Base-by-base conservation (phyloP, 1,284 basidiomycete genomes). In the Cerioporus squamosus region DNA sequence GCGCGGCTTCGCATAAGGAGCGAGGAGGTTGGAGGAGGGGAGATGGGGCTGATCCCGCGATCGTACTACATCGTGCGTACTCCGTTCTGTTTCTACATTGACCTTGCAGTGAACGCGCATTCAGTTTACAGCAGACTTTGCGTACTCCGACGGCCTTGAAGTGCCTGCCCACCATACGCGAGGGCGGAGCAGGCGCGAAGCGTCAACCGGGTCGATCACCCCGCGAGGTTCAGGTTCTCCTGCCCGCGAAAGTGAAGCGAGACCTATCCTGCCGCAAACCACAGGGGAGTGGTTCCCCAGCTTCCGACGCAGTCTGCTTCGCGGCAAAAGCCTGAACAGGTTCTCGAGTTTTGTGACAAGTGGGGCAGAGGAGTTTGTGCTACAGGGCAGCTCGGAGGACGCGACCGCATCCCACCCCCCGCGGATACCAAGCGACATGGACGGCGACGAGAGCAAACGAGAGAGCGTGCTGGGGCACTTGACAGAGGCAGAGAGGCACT, bases 311-410 rank as follows among this genome's bases (percentile, higher is more conserved):
- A 88, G 84, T 61, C 77, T 93, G 0, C 81, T 94, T 1, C 86
- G 91, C 23, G 89, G 90, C 5, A 90, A 87, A 73, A 85, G 83
- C 49, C 74, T 94, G 55, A 93, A 94, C 70, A 81, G 92, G 18
- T 94, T 94, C 75, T 91, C 90, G 0, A 87, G 81, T 61, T 94
- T 94, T 69, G 93, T 94, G 20, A 91, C 89, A 1, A 91, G 87
- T 60, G 92, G 93, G 40, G 92, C 91, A 7, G 93, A 94, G 70
- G 87, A 88, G 56, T 93, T 86, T 76, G 80, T 93, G 5, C 79
- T 93, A 18, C 84, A 87, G 49, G 90, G 90, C 3, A 71, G 60
- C 31, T 46, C 58, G 7, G 59, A 71, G 57, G 67, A 69, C 20
- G 51, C 72, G 44, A 57, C 74, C 12, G 23, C 39, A 1, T 26